These are phyloP conservation scores for Stachybotrys echinatus DNA, from an alignment of 2,329 filamentous ascomycete genomes.

Conservation along the genomic window DNA sequence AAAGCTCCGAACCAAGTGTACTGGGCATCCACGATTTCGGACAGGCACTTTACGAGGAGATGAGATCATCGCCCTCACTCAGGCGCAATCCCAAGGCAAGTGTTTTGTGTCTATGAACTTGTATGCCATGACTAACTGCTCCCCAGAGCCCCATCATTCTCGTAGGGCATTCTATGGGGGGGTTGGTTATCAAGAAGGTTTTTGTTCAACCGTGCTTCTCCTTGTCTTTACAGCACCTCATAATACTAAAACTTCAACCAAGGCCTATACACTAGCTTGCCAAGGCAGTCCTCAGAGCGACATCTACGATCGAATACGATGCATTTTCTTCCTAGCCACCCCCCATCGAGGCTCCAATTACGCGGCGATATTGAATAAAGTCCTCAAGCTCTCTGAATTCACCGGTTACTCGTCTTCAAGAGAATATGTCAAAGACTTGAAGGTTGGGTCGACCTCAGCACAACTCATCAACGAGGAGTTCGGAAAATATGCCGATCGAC, in stretches of 20 bases:
- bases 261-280: constrained; percentile 10
- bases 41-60: constrained; percentile 18
- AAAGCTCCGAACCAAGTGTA: constrained; percentile 8
- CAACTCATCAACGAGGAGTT: constrained; percentile 28
- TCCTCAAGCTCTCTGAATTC: constrained; percentile 12
- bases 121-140: background rate
- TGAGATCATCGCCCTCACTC: constrained; percentile 17
- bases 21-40: constrained; percentile 24
- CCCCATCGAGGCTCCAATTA: constrained; percentile 27
- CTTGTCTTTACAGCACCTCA: constrained; percentile 5
- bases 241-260: background rate
- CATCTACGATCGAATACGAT: constrained; percentile 11
- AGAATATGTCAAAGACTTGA: constrained; percentile 18
- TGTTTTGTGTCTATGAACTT: background rate
- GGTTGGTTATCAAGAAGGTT: constrained; percentile 27
- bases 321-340: constrained; percentile 28
- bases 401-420: constrained; percentile 7
- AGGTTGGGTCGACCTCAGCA: constrained; percentile 12
- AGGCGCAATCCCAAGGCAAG: background rate
- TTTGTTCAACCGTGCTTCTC: background rate
- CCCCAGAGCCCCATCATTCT: constrained; percentile 13
- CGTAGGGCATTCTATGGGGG: constrained; percentile 22
- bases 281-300: constrained; percentile 7
- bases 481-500: constrained; percentile 13
- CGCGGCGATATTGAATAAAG: constrained; percentile 17